phyloP scores from a whole-genome alignment of 2,329 filamentous ascomycete species.

The Talaromyces sp. region DNA sequence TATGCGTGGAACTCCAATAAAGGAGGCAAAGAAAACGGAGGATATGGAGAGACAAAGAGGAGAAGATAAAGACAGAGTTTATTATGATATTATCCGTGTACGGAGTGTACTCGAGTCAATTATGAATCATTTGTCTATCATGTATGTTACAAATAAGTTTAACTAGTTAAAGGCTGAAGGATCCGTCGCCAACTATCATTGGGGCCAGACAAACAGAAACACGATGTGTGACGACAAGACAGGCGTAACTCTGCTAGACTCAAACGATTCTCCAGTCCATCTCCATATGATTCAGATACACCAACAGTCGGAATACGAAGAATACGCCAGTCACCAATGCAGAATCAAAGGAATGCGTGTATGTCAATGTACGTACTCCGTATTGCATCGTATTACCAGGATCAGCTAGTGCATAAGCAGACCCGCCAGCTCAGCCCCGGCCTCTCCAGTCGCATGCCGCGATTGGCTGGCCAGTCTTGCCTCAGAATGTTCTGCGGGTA shows the following conservation, averaged over 20 bases:
- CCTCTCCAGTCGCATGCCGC: background rate
- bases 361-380: background rate
- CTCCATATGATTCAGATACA: background rate
- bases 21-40: background rate
- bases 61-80: background rate
- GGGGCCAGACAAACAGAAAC: slow-evolving; percentile 1
- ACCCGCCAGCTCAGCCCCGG: background rate
- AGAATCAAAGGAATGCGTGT: background rate
- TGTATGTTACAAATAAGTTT: background rate
- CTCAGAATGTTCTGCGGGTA: slow-evolving; percentile 7
- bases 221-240: slow-evolving; percentile 1
- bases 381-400: background rate
- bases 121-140: background rate
- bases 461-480: slow-evolving; percentile 9
- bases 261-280: background rate
- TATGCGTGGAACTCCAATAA: background rate
- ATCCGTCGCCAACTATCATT: background rate
- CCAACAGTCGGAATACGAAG: background rate
- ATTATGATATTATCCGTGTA: background rate
- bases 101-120: background rate
- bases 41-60: background rate
- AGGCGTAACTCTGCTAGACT: background rate
- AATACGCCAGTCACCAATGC: background rate
- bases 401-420: background rate
- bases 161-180: background rate